These are phyloP conservation scores for Limonomyces culmigenus DNA, from an alignment of 1,284 basidiomycete genomes.

Conservation along the genomic window DNA sequence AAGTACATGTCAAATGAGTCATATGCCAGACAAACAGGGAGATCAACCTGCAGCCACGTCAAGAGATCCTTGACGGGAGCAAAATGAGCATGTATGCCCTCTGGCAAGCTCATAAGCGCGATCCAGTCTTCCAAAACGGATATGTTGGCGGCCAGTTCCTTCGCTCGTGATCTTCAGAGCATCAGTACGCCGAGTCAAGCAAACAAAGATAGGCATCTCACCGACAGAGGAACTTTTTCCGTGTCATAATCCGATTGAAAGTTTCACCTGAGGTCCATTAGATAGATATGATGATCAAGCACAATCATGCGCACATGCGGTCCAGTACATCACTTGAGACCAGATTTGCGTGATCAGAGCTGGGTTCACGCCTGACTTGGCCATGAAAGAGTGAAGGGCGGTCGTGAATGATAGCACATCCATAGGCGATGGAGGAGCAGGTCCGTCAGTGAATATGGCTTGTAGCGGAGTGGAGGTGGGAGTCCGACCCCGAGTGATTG, in stretches of 20 bases:
- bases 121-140: conserved; percentile 87
- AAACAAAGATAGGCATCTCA: conserved; percentile 16
- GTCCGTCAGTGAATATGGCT: conserved; percentile 31
- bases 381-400: conserved; percentile 74
- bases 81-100: conserved; percentile 69
- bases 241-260: conserved; percentile 84
- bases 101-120: conserved; percentile 63
- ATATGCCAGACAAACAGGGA: conserved; percentile 5
- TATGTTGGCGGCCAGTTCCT: conserved; percentile 85
- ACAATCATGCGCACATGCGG: conserved; percentile 37
- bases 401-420: conserved; percentile 74
- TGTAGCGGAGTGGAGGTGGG: conserved; percentile 23
- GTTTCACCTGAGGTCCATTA: conserved; percentile 49
- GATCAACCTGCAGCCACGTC: conserved; percentile 79
- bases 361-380: conserved; percentile 84
- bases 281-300: conserved; percentile 13
- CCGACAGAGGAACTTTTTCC: conserved; percentile 89
- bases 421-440: conserved; percentile 32
- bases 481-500: neutral
- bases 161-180: conserved; percentile 51
- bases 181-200: neutral
- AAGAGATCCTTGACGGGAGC: conserved; percentile 74
- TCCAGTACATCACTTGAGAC: conserved; percentile 93
- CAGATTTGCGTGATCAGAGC: conserved; percentile 80
- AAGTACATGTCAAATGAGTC: conserved; percentile 4